Evolutionary conservation across 2,329 filamentous ascomycete genomes (phyloP), one percentile per base, ranked within the genome.

Genomic region (Fusarium caatingaense): DNA sequence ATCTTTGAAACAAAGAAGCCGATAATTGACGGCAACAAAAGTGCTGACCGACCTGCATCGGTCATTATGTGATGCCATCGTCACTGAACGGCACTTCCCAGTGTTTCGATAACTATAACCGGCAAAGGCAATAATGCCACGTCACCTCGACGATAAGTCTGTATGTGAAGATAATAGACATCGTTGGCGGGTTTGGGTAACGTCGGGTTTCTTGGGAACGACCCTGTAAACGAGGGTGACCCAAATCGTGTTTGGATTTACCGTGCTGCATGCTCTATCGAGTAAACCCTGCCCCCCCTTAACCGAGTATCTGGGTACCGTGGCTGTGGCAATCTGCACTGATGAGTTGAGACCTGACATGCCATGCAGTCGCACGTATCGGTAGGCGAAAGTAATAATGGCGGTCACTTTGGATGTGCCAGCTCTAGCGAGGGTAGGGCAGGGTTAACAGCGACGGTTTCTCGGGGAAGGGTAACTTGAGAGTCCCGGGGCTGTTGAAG

Each of bases 291-390:
- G 65, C 46, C 55, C 68, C 63, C 66, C 69, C 66, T 63, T 69
- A 74, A 71, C 72, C 72, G 72, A 75, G 65, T 70, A 68, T 65
- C 61, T 74, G 72, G 72, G 69, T 71, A 66, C 53, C 53, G 66
- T 74, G 61, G 60, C 61, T 66, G 55, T 66, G 55, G 64, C 65
- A 74, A 72, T 64, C 44, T 60, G 54, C 64, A 64, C 53, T 62
- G 46, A 61, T 44, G 60, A 66, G 56, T 69, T 72, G 64, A 68
- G 53, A 64, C 59, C 62, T 44, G 54, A 60, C 47, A 57, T 34
- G 48, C 54, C 54, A 60, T 57, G 55, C 61, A 65, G 66, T 66
- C 60, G 60, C 60, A 64, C 30, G 28, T 23, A 37, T 37, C 34
- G 18, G 34, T 37, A 64, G 61, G 41, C 62, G 53, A 64, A 56